These are phyloP conservation scores for Phlebiopsis flavidoalba DNA, from an alignment of 768 basidiomycete genomes.

Conservation along the genomic window DNA sequence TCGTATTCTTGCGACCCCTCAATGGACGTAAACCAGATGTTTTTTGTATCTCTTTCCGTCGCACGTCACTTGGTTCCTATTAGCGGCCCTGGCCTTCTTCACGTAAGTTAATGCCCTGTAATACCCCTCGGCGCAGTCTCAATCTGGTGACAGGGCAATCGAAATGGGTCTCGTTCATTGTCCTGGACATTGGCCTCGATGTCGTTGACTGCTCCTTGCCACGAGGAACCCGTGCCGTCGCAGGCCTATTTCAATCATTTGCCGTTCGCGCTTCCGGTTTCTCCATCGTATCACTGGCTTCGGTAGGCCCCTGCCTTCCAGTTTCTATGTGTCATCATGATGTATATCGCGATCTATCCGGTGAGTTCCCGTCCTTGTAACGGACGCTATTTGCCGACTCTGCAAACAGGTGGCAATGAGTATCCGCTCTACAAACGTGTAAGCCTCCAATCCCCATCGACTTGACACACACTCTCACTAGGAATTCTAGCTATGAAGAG, in stretches of 20 bases:
- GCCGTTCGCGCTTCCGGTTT: constrained; percentile 51
- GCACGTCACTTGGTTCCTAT: constrained; percentile 72
- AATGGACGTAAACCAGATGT: constrained; percentile 32
- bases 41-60: constrained; percentile 71
- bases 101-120: constrained; percentile 32
- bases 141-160: constrained; percentile 33
- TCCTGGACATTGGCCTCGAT: constrained; percentile 34
- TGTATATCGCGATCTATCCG: constrained; percentile 55
- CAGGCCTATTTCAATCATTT: constrained; percentile 50
- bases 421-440: constrained; percentile 67
- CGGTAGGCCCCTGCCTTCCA: constrained; percentile 66
- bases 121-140: not conserved
- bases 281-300: constrained; percentile 39
- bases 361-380: constrained; percentile 10
- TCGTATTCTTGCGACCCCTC: not conserved
- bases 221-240: constrained; percentile 33
- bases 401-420: constrained; percentile 43
- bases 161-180: constrained; percentile 71
- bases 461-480: not conserved
- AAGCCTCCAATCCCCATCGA: constrained; percentile 11
- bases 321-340: constrained; percentile 77
- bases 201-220: constrained; percentile 21
- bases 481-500: constrained; percentile 53
- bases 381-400: not conserved
- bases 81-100: constrained; percentile 47